Percentiles rank a stretch among this genome's conserved stretches.
phyloP scores from a whole-genome alignment of 2,329 filamentous ascomycete species.

The Leptographium wingfieldii region DNA sequence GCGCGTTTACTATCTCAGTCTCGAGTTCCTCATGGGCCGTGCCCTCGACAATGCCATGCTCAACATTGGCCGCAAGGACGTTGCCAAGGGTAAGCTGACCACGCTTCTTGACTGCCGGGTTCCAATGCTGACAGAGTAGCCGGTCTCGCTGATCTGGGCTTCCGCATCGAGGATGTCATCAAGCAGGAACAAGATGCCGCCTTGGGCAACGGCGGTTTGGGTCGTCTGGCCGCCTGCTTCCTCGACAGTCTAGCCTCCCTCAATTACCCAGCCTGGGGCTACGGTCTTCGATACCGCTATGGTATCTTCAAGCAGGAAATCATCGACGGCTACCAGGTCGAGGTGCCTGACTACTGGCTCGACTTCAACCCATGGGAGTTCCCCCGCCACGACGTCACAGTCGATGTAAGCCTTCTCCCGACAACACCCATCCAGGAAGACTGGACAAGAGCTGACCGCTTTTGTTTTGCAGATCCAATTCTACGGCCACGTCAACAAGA shows the following conservation, averaged over 20 bases:
- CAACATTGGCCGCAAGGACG: conserved; percentile 79
- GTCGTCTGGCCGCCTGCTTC: conserved; percentile 90
- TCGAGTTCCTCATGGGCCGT: conserved; percentile 96
- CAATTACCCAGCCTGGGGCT: conserved; percentile 95
- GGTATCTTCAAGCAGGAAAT: conserved; percentile 99
- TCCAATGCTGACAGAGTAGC: conserved; percentile 32
- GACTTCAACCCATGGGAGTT: conserved; percentile 99
- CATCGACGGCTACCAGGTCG: conserved; percentile 92
- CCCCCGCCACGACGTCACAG: conserved; percentile 84
- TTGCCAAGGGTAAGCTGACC: conserved; percentile 55
- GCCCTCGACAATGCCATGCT: conserved; percentile 98
- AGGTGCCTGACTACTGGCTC: conserved; percentile 97
- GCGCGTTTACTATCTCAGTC: conserved; percentile 90
- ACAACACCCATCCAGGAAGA: not conserved
- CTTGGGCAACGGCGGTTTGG: conserved; percentile 88
- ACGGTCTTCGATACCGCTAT: conserved; percentile 89
- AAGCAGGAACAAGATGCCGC: conserved; percentile 92
- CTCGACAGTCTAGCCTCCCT: conserved; percentile 90
- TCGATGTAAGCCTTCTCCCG: conserved; percentile 47
- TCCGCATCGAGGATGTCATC: conserved; percentile 94
- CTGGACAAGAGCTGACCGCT: not conserved
- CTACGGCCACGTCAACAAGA: conserved; percentile 71
- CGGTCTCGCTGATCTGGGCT: conserved; percentile 78
- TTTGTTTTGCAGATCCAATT: conserved; percentile 59
- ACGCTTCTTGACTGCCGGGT: not conserved